phyloP scores from a whole-genome alignment of 495 filamentous ascomycete genomes.

The Aspergillus heteromorphus region DNA sequence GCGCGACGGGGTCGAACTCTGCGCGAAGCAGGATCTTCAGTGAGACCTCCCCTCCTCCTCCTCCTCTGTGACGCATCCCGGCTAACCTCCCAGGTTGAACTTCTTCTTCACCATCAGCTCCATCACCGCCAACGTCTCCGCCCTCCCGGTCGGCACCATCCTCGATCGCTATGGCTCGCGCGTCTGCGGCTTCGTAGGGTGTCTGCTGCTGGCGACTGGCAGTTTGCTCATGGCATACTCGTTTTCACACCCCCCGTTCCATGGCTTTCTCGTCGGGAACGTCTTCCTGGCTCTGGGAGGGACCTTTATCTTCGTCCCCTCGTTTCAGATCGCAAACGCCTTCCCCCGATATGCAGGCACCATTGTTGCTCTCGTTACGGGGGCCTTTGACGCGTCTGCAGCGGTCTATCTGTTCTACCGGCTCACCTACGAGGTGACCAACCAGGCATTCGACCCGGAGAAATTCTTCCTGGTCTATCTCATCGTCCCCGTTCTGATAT shows the following conservation, averaged over 20 bases:
- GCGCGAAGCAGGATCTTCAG: conserved; percentile 62
- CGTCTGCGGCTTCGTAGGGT: conserved; percentile 50
- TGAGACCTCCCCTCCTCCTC: too few species aligned
- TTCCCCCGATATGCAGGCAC: conserved; percentile 61
- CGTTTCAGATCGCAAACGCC: conserved; percentile 66
- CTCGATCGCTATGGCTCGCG: conserved; percentile 64
- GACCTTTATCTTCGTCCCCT: conserved; percentile 65
- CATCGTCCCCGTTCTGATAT: conserved; percentile 50
- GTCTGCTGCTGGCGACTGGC: conserved; percentile 51
- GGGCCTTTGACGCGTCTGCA: conserved; percentile 66
- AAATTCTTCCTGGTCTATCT: conserved; percentile 64
- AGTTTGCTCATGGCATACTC: conserved; percentile 55
- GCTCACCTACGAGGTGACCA: conserved; percentile 49
- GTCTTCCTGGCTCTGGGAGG: conserved; percentile 62
- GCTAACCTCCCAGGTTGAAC: conserved; percentile 45
- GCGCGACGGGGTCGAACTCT: conserved; percentile 44
- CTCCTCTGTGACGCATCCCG: too few species aligned
- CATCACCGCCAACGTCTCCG: conserved; percentile 61
- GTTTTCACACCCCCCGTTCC: conserved; percentile 45
- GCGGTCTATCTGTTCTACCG: conserved; percentile 64
- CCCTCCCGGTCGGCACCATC: conserved; percentile 59
- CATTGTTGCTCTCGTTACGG: conserved; percentile 64
- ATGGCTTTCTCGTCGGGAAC: conserved; percentile 60
- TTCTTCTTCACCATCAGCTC: conserved; percentile 66
- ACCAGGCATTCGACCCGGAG: conserved; percentile 46